Conservation (phyloP, 306 rosid genomes). For the Chamaecrista fasciculata region DNA sequence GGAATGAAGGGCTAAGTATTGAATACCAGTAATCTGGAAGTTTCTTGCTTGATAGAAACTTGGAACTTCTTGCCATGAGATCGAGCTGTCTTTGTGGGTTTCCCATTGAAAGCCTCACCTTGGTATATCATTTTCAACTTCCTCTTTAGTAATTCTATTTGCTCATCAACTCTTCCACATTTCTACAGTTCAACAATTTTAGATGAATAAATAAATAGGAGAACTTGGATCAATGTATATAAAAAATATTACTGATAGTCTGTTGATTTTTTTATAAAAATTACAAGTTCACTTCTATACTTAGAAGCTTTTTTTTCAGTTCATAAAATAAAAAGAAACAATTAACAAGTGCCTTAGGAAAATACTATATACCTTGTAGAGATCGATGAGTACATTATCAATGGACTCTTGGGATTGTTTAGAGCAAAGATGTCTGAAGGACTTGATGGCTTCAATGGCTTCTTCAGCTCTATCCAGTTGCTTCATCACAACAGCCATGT, state of each 20-base stretch:
- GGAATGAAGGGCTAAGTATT: neutral
- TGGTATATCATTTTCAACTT: conserved; percentile 76
- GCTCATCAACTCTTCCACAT: conserved; percentile 88
- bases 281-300: too few species aligned
- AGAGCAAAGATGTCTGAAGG: conserved; percentile 66
- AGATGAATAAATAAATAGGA: neutral
- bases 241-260: too few species aligned
- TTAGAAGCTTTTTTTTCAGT: too few species aligned
- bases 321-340: too few species aligned
- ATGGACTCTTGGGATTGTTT: conserved; percentile 93
- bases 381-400: conserved; percentile 85
- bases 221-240: too few species aligned
- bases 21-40: conserved; percentile 84
- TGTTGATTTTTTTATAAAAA: too few species aligned
- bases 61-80: conserved; percentile 95
- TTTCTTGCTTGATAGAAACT: conserved; percentile 85
- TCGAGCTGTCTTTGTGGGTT: conserved; percentile 85
- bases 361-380: conserved; percentile 79
- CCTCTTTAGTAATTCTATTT: conserved; percentile 74
- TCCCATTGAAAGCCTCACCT: conserved; percentile 93
- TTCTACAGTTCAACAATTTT: conserved; percentile 42
- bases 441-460: conserved; percentile 84
- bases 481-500: conserved; percentile 96
- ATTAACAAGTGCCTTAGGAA: too few species aligned
- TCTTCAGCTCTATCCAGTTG: conserved; percentile 77